Evolutionary conservation across 2,329 filamentous ascomycete species (phyloP), one percentile per base, ranked within the genome.

Genomic region (Raffaelea albimanens): DNA sequence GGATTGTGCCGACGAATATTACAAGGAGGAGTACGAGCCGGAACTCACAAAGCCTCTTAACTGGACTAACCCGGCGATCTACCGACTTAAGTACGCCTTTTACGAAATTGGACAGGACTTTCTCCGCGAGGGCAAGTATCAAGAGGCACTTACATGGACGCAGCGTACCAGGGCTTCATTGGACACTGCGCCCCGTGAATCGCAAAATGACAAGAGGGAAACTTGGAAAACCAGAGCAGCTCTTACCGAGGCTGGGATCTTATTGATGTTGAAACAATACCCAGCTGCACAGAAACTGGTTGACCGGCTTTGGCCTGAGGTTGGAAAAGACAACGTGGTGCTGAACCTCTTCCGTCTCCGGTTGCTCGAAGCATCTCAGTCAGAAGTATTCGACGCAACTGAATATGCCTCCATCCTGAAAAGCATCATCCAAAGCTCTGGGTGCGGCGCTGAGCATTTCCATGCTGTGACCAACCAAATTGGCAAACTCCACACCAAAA

Each of bases 71-170:
- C 62, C 72, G 0, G 52, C 63, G 2, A 69, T 73, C 2, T 83
- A 90, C 59, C 71, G 68, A 34, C 64, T 90, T 40, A 75, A 81
- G 4, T 82, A 88, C 55, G 67, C 83, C 2, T 69, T 89, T 8
- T 86, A 82, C 53, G 80, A 84, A 50, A 85, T 95, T 38, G 88
- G 88, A 3, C 79, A 73, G 43, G 71, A 72, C 14, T 63, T 83
- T 14, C 61, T 78, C 2, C 23, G 59, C 3, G 75, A 73, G 45
- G 65, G 70, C 8, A 71, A 84, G 45, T 72, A 72, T 52, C 56
- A 65, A 1, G 59, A 73, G 40, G 83, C 87, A 1, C 60, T 73
- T 2, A 80, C 75, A 56, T 97, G 91, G 93, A 67, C 95, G 1
- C 73, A 82, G 47, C 75, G 85, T 53, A 81, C 86, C 3, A 71